Conservation (phyloP, 306 rosid species). For the Cicer chorassanicum region DNA sequence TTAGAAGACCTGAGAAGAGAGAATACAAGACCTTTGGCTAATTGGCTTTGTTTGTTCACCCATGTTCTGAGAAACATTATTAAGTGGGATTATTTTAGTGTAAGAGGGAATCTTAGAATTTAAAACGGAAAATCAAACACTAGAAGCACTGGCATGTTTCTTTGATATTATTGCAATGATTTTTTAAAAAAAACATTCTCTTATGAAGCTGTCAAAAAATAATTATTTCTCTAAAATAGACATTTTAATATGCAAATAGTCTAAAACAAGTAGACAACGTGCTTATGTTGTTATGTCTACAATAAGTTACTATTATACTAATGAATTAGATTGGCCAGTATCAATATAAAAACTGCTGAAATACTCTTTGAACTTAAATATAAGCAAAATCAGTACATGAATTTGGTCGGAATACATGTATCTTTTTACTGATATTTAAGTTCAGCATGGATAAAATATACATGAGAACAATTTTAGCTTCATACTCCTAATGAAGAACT, state of each 20-base stretch:
- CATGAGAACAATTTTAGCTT: slow-evolving; percentile 7
- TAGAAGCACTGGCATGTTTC: slow-evolving; percentile 8
- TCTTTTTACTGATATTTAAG: no score
- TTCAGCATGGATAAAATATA: slow-evolving; percentile 10
- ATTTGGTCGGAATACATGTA: no score
- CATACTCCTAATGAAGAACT: not conserved
- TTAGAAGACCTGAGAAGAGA: not conserved
- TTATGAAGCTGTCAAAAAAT: not conserved
- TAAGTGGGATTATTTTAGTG: not conserved
- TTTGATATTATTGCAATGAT: not conserved
- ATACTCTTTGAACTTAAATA: not conserved
- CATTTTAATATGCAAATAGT: not conserved
- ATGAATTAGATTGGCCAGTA: slow-evolving; percentile 1
- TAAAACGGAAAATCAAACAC: slow-evolving; percentile 12
- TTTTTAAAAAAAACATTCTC: not conserved
- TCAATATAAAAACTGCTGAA: slow-evolving; percentile 24
- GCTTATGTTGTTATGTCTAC: slow-evolving; percentile 11
- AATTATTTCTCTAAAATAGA: slow-evolving; percentile 10
- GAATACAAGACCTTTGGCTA: slow-evolving; percentile 1
- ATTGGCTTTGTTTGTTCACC: slow-evolving; percentile 8
- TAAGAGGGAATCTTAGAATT: slow-evolving; percentile 5
- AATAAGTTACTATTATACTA: slow-evolving; percentile 4
- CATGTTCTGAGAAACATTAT: slow-evolving; percentile 10
- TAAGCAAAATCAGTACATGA: no score
- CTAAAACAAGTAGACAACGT: slow-evolving; percentile 13